phyloP scores from a whole-genome alignment of 192 early-diverging fungal species.

The Backusella parvicylindrica region DNA sequence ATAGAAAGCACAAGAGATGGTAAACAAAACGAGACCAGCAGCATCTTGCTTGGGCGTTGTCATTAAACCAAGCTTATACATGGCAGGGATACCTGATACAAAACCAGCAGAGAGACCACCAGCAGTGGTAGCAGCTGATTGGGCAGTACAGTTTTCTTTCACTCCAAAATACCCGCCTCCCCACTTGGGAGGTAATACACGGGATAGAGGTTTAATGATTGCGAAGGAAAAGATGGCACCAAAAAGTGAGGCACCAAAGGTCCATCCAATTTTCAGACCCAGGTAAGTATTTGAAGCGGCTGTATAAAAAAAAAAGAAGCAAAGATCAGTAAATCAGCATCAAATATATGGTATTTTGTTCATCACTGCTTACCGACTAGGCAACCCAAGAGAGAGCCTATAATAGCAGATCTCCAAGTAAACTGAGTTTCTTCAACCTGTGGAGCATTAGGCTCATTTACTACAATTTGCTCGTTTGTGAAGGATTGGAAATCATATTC shows the following conservation, averaged over 20 bases:
- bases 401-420: slow-evolving; percentile 52
- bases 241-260: slow-evolving; percentile 53
- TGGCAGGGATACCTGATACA: slow-evolving; percentile 65
- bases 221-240: slow-evolving; percentile 58
- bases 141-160: slow-evolving; percentile 65
- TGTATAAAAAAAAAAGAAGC: neutral
- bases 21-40: slow-evolving; percentile 49
- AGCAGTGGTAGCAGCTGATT: slow-evolving; percentile 66
- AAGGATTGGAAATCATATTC: slow-evolving; percentile 7
- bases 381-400: slow-evolving; percentile 59
- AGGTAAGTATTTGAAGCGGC: slow-evolving; percentile 70
- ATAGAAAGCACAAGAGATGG: slow-evolving; percentile 58
- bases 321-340: neutral
- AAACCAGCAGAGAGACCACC: slow-evolving; percentile 62
- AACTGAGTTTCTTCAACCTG: slow-evolving; percentile 29
- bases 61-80: slow-evolving; percentile 64
- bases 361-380: slow-evolving; percentile 38
- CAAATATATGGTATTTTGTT: neutral
- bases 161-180: slow-evolving; percentile 62
- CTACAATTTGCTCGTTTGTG: slow-evolving; percentile 14
- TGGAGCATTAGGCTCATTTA: neutral
- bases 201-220: slow-evolving; percentile 55
- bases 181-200: slow-evolving; percentile 21
- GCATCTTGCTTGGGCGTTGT: slow-evolving; percentile 45
- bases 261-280: slow-evolving; percentile 62